Conservation (phyloP, 2,329 filamentous ascomycete species). For the Alternaria consortialis region DNA sequence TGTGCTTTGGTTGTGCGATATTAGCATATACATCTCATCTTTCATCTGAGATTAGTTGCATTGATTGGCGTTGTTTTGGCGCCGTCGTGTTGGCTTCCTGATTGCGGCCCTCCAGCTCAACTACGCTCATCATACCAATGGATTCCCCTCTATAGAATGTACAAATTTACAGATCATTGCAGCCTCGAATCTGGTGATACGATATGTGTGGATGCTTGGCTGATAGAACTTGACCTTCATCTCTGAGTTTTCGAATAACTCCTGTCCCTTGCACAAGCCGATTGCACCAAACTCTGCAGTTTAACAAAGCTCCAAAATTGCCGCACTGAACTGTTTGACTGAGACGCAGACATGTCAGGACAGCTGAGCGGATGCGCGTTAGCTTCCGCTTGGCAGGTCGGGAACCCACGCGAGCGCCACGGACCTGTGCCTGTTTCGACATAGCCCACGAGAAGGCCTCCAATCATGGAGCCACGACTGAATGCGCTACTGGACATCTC, state of each 20-base stretch:
- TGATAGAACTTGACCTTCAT: neutral
- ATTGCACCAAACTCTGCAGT: neutral
- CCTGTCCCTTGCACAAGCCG: neutral
- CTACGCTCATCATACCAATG: neutral
- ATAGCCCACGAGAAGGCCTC: conserved; percentile 11
- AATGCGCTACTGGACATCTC: conserved; percentile 16
- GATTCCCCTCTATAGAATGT: conserved; percentile 11
- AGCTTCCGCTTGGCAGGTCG: conserved; percentile 16
- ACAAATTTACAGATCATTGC: neutral
- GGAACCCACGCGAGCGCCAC: conserved; percentile 11
- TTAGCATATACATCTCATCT: conserved; percentile 9
- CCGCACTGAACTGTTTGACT: neutral
- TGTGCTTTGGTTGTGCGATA: conserved; percentile 5
- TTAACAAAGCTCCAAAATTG: neutral
- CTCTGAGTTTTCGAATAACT: no score
- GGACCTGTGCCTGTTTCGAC: conserved; percentile 15
- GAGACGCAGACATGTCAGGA: neutral
- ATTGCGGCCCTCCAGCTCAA: conserved; percentile 1
- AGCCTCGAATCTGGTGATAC: neutral
- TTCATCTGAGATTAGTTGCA: conserved; percentile 1
- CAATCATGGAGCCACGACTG: conserved; percentile 20
- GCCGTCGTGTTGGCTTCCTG: conserved; percentile 5
- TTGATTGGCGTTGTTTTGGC: conserved; percentile 18
- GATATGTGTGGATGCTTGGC: neutral
- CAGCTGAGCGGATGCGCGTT: conserved; percentile 1